phyloP scores from a whole-genome alignment of 2,329 filamentous ascomycete species.

The Graphilbum ipis-grandicollis region DNA sequence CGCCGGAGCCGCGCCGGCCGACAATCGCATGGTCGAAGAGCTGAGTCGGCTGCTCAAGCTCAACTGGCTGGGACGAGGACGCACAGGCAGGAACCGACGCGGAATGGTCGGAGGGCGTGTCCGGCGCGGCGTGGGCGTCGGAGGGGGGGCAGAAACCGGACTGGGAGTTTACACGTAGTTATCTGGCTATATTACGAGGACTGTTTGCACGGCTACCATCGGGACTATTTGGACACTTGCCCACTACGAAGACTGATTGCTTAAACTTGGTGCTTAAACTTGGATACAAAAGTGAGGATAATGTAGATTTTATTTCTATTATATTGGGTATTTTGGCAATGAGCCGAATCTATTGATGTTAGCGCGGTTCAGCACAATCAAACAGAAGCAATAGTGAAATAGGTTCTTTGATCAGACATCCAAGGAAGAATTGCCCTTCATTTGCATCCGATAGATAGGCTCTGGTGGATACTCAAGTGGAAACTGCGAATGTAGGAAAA shows the following conservation, averaged over 20 bases:
- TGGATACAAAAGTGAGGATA: no score
- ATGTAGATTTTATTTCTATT: no score
- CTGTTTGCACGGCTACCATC: no score
- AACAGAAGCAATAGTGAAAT: background rate
- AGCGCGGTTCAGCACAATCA: background rate
- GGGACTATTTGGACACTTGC: no score
- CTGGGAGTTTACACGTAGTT: background rate
- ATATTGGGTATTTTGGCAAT: no score
- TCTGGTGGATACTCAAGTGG: constrained; percentile 53
- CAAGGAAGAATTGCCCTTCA: constrained; percentile 58
- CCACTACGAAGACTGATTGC: no score
- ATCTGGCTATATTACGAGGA: no score
- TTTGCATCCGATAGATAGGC: constrained; percentile 47
- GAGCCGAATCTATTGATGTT: background rate
- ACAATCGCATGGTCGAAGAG: constrained; percentile 57
- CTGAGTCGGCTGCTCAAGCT: constrained; percentile 79
- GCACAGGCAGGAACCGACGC: constrained; percentile 75
- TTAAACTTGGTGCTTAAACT: no score
- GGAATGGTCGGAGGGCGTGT: constrained; percentile 66
- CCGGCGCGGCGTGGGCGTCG: constrained; percentile 17
- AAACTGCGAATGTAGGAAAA: constrained; percentile 74
- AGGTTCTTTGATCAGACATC: constrained; percentile 34
- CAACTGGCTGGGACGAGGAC: constrained; percentile 85
- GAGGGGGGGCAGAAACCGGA: background rate
- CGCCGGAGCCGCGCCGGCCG: constrained; percentile 49